Conservation (phyloP, 495 filamentous ascomycete species). For the Cryomyces antarcticus region DNA sequence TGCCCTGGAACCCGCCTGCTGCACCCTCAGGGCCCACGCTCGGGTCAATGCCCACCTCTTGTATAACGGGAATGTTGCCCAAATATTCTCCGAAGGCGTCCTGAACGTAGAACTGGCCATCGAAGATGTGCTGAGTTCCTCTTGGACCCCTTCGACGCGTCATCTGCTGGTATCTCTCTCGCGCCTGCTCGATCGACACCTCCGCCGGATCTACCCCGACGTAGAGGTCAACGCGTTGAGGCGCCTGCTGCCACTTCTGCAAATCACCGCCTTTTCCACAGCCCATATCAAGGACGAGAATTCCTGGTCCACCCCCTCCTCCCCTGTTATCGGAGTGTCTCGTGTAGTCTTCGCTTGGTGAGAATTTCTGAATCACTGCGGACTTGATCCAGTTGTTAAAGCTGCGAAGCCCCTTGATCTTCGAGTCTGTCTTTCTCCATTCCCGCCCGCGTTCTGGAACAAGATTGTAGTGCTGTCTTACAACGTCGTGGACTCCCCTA, state of each 20-base stretch:
- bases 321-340: constrained; percentile 30
- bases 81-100: constrained; percentile 77
- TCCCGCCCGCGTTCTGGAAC: constrained; percentile 80
- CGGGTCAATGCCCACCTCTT: constrained; percentile 65
- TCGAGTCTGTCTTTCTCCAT: constrained; percentile 81
- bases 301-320: constrained; percentile 19
- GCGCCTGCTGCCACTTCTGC: constrained; percentile 83
- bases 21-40: constrained; percentile 36
- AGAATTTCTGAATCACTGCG: constrained; percentile 89
- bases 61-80: constrained; percentile 53
- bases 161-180: constrained; percentile 64
- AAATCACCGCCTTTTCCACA: constrained; percentile 95
- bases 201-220: constrained; percentile 87
- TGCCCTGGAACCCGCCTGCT: constrained; percentile 29
- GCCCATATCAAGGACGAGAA: constrained; percentile 78
- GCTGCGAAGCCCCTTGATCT: constrained; percentile 80
- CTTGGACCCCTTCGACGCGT: constrained; percentile 27
- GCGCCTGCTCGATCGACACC: constrained; percentile 72
- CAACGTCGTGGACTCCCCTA: constrained; percentile 56
- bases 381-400: constrained; percentile 99
- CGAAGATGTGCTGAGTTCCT: constrained; percentile 39
- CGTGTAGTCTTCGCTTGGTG: constrained; percentile 51
- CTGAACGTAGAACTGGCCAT: constrained; percentile 67
- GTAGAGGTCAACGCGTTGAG: constrained; percentile 67
- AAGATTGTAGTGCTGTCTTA: constrained; percentile 87